Conservation (phyloP, 1,284 basidiomycete species). For the Ustilago sp. region DNA sequence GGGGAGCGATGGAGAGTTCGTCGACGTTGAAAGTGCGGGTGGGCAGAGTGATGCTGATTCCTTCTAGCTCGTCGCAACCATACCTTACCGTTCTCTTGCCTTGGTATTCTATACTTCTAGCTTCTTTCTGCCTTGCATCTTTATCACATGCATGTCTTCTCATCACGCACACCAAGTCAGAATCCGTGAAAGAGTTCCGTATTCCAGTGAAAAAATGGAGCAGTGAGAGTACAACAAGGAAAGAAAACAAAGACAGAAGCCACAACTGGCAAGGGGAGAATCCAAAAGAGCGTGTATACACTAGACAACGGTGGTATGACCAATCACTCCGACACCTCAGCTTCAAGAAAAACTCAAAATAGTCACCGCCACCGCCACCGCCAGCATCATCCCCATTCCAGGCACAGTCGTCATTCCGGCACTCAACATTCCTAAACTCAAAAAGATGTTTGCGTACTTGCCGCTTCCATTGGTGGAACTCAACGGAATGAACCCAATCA, state of each 20-base stretch:
- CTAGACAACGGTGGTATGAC: not conserved
- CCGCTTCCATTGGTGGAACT: slow-evolving; percentile 53
- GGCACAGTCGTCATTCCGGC: not conserved
- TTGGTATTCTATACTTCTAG: not conserved
- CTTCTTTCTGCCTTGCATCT: no score
- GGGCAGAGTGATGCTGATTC: slow-evolving; percentile 52
- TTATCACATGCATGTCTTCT: not conserved
- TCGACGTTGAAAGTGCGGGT: slow-evolving; percentile 50
- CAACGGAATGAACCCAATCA: slow-evolving; percentile 53
- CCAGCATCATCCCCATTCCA: not conserved
- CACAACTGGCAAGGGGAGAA: not conserved
- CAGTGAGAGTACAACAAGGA: slow-evolving; percentile 9
- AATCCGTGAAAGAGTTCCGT: not conserved
- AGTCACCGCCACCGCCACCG: not conserved
- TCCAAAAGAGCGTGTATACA: not conserved
- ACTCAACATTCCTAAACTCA: slow-evolving; percentile 40
- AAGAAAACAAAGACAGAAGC: not conserved
- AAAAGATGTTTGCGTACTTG: slow-evolving; percentile 56
- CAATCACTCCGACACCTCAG: not conserved
- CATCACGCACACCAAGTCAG: not conserved
- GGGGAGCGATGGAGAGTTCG: slow-evolving; percentile 52
- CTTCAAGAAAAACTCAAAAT: not conserved
- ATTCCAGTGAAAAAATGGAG: not conserved
- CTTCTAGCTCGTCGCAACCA: slow-evolving; percentile 17
- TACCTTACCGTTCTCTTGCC: not conserved